Evolutionary conservation across 73 alveolate genomes (phyloP).

Genomic region (Paramecium tetraurelia): DNA sequence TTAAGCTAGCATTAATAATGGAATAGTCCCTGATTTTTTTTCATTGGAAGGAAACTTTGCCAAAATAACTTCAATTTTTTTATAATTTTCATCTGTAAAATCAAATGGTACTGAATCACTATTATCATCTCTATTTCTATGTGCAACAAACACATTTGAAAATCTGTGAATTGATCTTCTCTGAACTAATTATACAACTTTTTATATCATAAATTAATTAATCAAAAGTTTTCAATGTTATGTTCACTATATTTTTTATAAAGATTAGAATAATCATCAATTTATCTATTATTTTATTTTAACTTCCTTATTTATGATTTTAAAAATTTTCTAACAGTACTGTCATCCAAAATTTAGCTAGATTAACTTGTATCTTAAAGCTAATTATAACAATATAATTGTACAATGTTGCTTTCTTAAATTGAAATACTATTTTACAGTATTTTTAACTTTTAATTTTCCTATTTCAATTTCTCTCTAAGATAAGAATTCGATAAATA

Average conservation of each 20-base stretch:
- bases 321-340: not conserved
- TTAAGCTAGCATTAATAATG: slow-evolving; percentile 77
- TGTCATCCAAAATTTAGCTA: not conserved
- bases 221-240: slow-evolving; percentile 16
- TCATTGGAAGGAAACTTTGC: slow-evolving; percentile 77
- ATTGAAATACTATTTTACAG: not conserved
- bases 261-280: slow-evolving; percentile 27
- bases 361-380: not conserved
- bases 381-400: not conserved
- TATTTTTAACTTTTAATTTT: not conserved
- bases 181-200: slow-evolving; percentile 11
- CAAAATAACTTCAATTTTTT: slow-evolving; percentile 69
- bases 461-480: not conserved
- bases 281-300: slow-evolving; percentile 11
- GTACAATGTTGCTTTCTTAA: not conserved
- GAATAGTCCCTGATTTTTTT: slow-evolving; percentile 81
- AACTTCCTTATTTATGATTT: not conserved
- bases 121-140: slow-evolving; percentile 66
- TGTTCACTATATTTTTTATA: slow-evolving; percentile 29
- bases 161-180: not conserved
- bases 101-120: slow-evolving; percentile 83
- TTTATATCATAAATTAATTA: slow-evolving; percentile 26
- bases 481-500: not conserved
- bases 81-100: slow-evolving; percentile 80
- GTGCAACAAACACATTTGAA: slow-evolving; percentile 32